These are phyloP conservation scores for Candida incommunis DNA, from an alignment of 805 yeast species.

Conservation along the genomic window DNA sequence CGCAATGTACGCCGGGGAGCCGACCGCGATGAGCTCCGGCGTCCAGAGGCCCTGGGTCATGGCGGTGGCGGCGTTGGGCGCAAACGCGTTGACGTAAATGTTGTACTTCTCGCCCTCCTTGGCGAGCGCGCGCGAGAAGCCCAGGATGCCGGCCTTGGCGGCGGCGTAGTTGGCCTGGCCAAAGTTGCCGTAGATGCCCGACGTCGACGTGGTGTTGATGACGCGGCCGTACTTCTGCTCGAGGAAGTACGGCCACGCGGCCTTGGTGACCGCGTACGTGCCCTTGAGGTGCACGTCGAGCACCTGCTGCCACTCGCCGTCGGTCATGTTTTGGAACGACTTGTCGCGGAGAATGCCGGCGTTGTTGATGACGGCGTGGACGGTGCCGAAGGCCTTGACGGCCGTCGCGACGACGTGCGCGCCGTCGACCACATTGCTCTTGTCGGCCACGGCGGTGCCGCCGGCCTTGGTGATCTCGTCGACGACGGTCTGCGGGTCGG, in stretches of 20 bases:
- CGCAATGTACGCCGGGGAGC: slow-evolving; percentile 79
- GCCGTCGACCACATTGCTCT: slow-evolving; percentile 73
- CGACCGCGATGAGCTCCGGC: slow-evolving; percentile 65
- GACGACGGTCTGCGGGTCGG: slow-evolving; percentile 58
- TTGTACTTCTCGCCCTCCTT: slow-evolving; percentile 74
- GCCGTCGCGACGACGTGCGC: slow-evolving; percentile 67
- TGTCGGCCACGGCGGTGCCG: slow-evolving; percentile 71
- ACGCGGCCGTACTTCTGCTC: slow-evolving; percentile 71
- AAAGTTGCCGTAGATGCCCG: slow-evolving; percentile 94
- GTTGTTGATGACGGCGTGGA: slow-evolving; percentile 78
- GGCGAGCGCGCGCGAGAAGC: slow-evolving; percentile 75
- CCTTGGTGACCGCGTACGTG: slow-evolving; percentile 65
- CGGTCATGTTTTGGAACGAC: slow-evolving; percentile 73
- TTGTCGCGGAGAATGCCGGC: slow-evolving; percentile 92
- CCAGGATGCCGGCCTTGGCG: slow-evolving; percentile 81
- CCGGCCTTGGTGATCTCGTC: slow-evolving; percentile 60
- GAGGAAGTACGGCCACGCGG: slow-evolving; percentile 83
- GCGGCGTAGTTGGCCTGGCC: slow-evolving; percentile 96
- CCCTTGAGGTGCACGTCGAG: slow-evolving; percentile 72
- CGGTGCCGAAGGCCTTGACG: slow-evolving; percentile 58
- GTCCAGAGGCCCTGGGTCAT: slow-evolving; percentile 86
- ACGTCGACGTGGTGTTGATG: slow-evolving; percentile 83
- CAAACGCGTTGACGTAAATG: slow-evolving; percentile 69
- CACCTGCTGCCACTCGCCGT: slow-evolving; percentile 71
- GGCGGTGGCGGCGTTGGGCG: slow-evolving; percentile 97